A percentile compares a stretch with the other conserved stretches of the same genome.
Evolutionary conservation across 2,329 filamentous ascomycete genomes (phyloP).

Genomic region (Helicocarpus griseus): DNA sequence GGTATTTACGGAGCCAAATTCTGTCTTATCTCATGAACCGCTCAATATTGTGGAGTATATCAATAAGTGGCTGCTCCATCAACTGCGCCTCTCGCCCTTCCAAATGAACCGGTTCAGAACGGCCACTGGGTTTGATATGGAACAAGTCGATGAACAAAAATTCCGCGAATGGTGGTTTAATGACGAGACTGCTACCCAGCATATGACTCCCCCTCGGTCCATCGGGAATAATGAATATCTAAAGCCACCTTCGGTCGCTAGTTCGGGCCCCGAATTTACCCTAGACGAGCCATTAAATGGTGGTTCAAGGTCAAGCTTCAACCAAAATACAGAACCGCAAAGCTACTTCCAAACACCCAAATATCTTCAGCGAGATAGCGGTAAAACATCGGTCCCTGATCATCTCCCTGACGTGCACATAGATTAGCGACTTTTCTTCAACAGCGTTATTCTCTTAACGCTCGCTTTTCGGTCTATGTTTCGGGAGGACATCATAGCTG

Average conservation of each 20-base stretch:
- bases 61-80: constrained; percentile 3
- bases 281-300: neutral
- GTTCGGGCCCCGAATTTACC: neutral
- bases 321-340: neutral
- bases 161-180: neutral
- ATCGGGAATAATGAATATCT: neutral
- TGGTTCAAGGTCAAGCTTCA: neutral
- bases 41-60: neutral
- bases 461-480: neutral
- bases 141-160: neutral
- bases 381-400: neutral
- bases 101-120: neutral
- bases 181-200: neutral
- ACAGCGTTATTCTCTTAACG: too few species aligned
- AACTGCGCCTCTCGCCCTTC: neutral
- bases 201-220: neutral
- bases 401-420: neutral
- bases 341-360: neutral
- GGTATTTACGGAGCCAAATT: neutral
- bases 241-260: neutral
- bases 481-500: neutral
- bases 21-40: neutral
- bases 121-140: neutral
- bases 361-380: neutral
- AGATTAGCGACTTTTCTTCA: neutral